These are phyloP conservation scores for Aspergillus cristatus DNA, from an alignment of 495 filamentous ascomycete species.

Conservation along the genomic window DNA sequence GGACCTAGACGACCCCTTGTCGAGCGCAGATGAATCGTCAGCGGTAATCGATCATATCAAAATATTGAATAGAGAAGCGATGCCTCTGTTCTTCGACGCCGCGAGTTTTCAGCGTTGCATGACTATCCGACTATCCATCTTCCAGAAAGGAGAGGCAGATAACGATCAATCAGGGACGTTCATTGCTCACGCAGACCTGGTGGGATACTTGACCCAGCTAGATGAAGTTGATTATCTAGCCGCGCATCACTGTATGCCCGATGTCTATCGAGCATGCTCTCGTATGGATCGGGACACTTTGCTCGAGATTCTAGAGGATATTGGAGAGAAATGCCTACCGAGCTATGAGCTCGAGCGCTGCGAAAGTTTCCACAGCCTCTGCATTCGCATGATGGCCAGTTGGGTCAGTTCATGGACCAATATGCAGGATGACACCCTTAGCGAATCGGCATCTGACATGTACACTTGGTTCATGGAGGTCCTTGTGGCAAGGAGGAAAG, in stretches of 20 bases:
- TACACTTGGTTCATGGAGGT: conserved; percentile 69
- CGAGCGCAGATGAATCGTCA: conserved; percentile 42
- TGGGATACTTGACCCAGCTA: conserved; percentile 50
- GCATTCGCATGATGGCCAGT: conserved; percentile 60
- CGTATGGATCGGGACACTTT: conserved; percentile 25
- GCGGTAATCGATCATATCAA: conserved; percentile 16
- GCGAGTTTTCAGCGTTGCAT: conserved; percentile 28
- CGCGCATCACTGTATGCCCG: conserved; percentile 39
- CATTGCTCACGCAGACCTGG: conserved; percentile 30
- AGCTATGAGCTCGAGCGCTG: conserved; percentile 59
- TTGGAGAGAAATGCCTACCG: conserved; percentile 53
- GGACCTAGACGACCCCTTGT: conserved; percentile 71
- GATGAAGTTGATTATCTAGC: conserved; percentile 51
- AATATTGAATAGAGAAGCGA: conserved; percentile 19
- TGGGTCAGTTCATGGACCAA: conserved; percentile 57
- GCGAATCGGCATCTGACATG: conserved; percentile 56
- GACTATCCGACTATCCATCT: conserved; percentile 28
- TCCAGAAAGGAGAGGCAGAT: conserved; percentile 17
- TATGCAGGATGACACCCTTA: conserved; percentile 43
- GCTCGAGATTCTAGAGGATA: conserved; percentile 39
- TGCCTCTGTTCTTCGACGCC: conserved; percentile 19
- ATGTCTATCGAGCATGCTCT: conserved; percentile 30
- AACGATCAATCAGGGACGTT: conserved; percentile 26
- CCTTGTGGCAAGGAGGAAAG: conserved; percentile 50
- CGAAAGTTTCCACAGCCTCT: conserved; percentile 62